A percentile compares a stretch with the other conserved stretches of the same genome.
These are phyloP conservation scores for Yamadazyma dendronema DNA, from an alignment of 1,139 yeast species.

Conservation along the genomic window DNA sequence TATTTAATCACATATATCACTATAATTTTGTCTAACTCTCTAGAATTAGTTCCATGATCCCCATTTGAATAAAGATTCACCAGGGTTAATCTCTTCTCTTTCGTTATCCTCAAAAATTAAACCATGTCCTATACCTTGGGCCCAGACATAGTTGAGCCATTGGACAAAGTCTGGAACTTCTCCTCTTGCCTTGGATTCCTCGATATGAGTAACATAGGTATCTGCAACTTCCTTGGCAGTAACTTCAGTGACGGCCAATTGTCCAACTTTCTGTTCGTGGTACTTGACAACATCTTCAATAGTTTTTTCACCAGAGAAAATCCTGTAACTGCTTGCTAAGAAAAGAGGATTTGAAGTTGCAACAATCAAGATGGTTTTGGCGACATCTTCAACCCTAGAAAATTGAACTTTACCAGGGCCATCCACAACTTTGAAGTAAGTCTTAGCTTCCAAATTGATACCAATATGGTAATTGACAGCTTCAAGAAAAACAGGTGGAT, in stretches of 20 bases:
- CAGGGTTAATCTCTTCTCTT: slow-evolving; percentile 55
- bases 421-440: slow-evolving; percentile 38
- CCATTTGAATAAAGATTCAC: slow-evolving; percentile 55
- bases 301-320: slow-evolving; percentile 42
- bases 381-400: slow-evolving; percentile 46
- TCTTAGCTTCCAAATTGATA: slow-evolving; percentile 29
- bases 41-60: slow-evolving; percentile 13
- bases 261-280: slow-evolving; percentile 42
- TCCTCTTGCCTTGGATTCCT: slow-evolving; percentile 2
- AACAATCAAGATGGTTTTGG: slow-evolving; percentile 39
- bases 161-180: slow-evolving; percentile 16
- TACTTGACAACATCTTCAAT: slow-evolving; percentile 36
- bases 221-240: slow-evolving; percentile 21
- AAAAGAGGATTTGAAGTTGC: slow-evolving; percentile 35
- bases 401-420: slow-evolving; percentile 34
- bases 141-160: slow-evolving; percentile 27
- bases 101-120: slow-evolving; percentile 31
- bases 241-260: slow-evolving; percentile 25
- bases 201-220: too few species aligned
- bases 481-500: slow-evolving; percentile 36
- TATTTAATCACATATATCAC: too few species aligned
- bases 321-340: slow-evolving; percentile 46
- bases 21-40: too few species aligned
- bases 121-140: slow-evolving; percentile 40
- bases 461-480: slow-evolving; percentile 39